These are phyloP conservation scores for Nakataea oryzae DNA, from an alignment of 2,329 filamentous ascomycete genomes.

Conservation along the genomic window DNA sequence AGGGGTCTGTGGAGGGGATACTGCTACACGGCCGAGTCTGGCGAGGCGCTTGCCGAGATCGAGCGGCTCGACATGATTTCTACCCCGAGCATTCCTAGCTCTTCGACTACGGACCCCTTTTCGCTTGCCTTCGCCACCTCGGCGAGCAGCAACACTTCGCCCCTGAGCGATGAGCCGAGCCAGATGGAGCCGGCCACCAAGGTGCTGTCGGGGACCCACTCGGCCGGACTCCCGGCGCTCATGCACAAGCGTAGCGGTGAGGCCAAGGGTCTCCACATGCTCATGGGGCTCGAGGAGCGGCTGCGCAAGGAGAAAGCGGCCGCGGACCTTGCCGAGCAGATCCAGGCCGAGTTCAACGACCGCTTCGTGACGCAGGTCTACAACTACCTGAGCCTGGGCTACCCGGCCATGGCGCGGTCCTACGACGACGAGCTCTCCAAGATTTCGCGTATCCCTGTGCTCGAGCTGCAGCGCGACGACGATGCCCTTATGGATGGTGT, in stretches of 20 bases:
- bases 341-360: constrained; percentile 64
- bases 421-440: constrained; percentile 81
- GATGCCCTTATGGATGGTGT: constrained; percentile 33
- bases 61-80: constrained; percentile 37
- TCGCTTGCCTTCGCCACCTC: constrained; percentile 25
- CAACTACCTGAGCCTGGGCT: constrained; percentile 90
- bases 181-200: background rate
- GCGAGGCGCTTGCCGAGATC: constrained; percentile 27
- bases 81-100: constrained; percentile 33
- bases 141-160: constrained; percentile 12
- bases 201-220: constrained; percentile 10
- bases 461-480: constrained; percentile 65
- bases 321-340: constrained; percentile 41
- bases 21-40: constrained; percentile 34
- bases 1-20: constrained; percentile 71
- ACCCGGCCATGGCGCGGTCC: constrained; percentile 70
- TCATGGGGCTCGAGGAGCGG: constrained; percentile 40
- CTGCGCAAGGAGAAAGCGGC: constrained; percentile 37
- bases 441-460: constrained; percentile 60
- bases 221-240: constrained; percentile 9
- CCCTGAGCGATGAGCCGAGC: constrained; percentile 27
- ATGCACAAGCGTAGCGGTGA: constrained; percentile 10
- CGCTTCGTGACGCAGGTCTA: constrained; percentile 89
- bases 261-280: constrained; percentile 35
- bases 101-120: constrained; percentile 30